These are phyloP conservation scores for Oleoguttula mirabilis DNA, from an alignment of 495 filamentous ascomycete genomes.

Conservation along the genomic window DNA sequence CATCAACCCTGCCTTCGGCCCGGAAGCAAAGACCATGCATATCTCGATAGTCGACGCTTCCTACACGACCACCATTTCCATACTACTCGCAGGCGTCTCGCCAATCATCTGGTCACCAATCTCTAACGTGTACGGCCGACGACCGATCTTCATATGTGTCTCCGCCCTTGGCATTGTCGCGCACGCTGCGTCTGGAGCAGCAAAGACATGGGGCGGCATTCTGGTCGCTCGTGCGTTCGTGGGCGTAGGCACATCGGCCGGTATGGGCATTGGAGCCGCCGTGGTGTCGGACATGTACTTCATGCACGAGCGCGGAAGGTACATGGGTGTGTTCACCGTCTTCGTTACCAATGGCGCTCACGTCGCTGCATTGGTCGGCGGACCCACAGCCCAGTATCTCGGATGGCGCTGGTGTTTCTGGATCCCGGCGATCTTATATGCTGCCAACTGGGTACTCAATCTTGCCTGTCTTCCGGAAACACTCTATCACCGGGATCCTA, in stretches of 20 bases:
- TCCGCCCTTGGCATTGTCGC: constrained; percentile 26
- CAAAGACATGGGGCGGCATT: constrained; percentile 8
- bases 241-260: constrained; percentile 12
- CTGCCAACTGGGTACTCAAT: constrained; percentile 26
- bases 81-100: constrained; percentile 23
- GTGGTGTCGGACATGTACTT: constrained; percentile 13
- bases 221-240: constrained; percentile 12
- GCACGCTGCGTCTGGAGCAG: background rate
- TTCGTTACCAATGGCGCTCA: constrained; percentile 22
- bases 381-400: constrained; percentile 9
- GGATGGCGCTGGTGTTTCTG: constrained; percentile 18
- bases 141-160: constrained; percentile 28
- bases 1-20: constrained; percentile 26
- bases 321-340: constrained; percentile 33
- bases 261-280: constrained; percentile 20
- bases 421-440: constrained; percentile 5
- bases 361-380: constrained; percentile 12
- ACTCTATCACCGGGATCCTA: constrained; percentile 23
- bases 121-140: constrained; percentile 28
- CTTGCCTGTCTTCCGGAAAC: constrained; percentile 34
- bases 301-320: constrained; percentile 3
- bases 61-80: constrained; percentile 21
- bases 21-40: constrained; percentile 20
- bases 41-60: constrained; percentile 21
- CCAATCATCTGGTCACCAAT: constrained; percentile 28